Evolutionary conservation across 2,329 filamentous ascomycete species (phyloP).

Genomic region (Colletotrichum musicola): DNA sequence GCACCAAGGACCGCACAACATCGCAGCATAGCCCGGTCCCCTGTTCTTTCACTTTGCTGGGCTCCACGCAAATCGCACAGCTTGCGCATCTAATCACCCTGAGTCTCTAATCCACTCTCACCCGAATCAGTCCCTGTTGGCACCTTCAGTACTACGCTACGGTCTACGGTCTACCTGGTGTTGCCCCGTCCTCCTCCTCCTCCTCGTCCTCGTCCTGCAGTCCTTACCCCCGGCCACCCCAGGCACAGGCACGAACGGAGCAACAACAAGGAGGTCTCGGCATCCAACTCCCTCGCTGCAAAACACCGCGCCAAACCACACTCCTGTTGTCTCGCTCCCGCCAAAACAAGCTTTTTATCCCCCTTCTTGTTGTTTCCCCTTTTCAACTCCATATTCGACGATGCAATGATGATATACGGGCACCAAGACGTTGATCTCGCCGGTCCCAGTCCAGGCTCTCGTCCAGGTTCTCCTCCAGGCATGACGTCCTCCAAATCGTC

Average conservation of each 20-base stretch:
- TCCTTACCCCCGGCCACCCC: too few relatives aligned
- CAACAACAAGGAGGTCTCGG: slow-evolving; percentile 23
- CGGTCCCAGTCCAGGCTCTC: slow-evolving; percentile 58
- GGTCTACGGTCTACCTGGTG: too few relatives aligned
- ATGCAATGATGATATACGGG: slow-evolving; percentile 41
- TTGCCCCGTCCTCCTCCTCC: not conserved
- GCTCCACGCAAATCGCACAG: not conserved
- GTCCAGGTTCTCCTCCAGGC: slow-evolving; percentile 73
- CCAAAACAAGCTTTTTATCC: slow-evolving; percentile 36
- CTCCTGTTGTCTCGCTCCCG: slow-evolving; percentile 2
- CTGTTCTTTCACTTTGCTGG: not conserved
- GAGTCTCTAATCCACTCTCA: not conserved
- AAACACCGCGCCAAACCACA: not conserved
- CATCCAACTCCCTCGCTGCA: not conserved
- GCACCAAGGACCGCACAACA: not conserved
- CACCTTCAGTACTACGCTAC: not conserved
- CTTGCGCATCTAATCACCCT: not conserved
- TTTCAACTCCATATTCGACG: slow-evolving; percentile 11
- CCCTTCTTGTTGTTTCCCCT: slow-evolving; percentile 19
- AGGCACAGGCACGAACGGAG: not conserved
- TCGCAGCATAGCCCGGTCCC: slow-evolving; percentile 23
- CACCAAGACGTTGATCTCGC: slow-evolving; percentile 38
- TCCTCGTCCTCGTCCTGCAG: not conserved
- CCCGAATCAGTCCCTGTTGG: not conserved
- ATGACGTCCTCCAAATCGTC: slow-evolving; percentile 88